phyloP scores from a whole-genome alignment of 1,284 basidiomycete genomes.

The Hypsizygus ulmarius region DNA sequence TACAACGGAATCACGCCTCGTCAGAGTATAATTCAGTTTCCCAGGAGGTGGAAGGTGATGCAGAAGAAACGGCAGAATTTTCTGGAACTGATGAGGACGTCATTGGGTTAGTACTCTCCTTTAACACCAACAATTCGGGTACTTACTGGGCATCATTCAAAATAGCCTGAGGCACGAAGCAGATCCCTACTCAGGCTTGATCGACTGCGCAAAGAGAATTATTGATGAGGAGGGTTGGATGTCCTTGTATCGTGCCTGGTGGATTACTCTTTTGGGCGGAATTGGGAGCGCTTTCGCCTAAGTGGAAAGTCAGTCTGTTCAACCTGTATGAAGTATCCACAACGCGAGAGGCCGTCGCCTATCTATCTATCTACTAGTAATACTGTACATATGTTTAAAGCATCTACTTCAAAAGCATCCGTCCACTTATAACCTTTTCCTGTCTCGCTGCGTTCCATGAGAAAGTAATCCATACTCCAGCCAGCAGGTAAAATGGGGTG shows the following conservation, averaged over 20 bases:
- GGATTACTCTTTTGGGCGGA: constrained; percentile 74
- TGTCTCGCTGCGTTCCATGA: too few species aligned
- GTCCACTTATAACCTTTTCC: too few species aligned
- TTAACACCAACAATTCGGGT: constrained; percentile 1
- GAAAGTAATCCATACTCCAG: too few species aligned
- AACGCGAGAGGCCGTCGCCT: too few species aligned
- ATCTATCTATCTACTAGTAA: too few species aligned
- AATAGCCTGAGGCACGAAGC: constrained; percentile 72
- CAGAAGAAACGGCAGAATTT: constrained; percentile 65
- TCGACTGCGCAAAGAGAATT: constrained; percentile 78
- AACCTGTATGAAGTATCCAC: neutral
- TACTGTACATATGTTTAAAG: too few species aligned
- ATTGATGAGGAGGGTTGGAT: constrained; percentile 80
- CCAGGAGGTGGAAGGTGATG: constrained; percentile 69
- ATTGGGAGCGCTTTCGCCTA: constrained; percentile 58
- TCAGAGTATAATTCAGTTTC: constrained; percentile 69
- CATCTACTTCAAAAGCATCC: too few species aligned
- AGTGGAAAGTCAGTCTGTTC: neutral
- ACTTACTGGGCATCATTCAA: constrained; percentile 7
- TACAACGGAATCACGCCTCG: constrained; percentile 81
- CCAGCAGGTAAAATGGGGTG: too few species aligned
- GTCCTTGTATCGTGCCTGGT: constrained; percentile 85
- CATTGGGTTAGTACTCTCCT: constrained; percentile 59
- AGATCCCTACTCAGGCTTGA: constrained; percentile 81
- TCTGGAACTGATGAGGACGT: constrained; percentile 83